Conservation (phyloP, 345 rosid species). For the Psidium friedrichsthalianum region DNA sequence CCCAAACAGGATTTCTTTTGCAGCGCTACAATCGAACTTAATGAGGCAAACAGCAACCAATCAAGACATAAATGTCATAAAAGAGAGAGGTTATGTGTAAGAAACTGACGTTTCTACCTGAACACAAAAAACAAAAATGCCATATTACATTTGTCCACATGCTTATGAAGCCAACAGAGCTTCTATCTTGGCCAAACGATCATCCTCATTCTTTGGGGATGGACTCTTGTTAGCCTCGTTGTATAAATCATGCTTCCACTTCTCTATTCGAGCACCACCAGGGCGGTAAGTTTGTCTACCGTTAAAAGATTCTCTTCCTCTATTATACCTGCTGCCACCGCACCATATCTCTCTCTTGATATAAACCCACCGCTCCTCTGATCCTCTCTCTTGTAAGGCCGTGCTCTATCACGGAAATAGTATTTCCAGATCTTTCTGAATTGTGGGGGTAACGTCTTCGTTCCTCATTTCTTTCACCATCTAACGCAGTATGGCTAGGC, state of each 20-base stretch:
- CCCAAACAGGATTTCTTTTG: not conserved
- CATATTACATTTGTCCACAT: not conserved
- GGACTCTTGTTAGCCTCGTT: conserved; percentile 75
- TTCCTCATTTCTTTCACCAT: conserved; percentile 37
- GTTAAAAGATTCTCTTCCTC: conserved; percentile 41
- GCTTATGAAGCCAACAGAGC: conserved; percentile 55
- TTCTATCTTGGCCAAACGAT: conserved; percentile 83
- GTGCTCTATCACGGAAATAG: conserved; percentile 21
- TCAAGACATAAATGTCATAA: not conserved
- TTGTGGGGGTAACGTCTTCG: conserved; percentile 28
- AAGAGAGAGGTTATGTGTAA: not conserved
- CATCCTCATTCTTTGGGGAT: conserved; percentile 62
- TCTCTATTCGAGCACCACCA: conserved; percentile 39
- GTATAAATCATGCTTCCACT: conserved; percentile 93
- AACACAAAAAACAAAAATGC: not conserved
- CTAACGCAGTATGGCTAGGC: conserved; percentile 10
- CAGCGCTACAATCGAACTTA: not conserved
- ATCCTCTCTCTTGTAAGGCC: conserved; percentile 34
- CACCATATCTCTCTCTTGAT: conserved; percentile 36
- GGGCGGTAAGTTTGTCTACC: conserved; percentile 37
- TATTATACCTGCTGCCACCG: conserved; percentile 19
- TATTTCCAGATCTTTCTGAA: conserved; percentile 35
- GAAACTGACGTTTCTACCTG: not conserved
- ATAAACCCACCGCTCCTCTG: conserved; percentile 19
- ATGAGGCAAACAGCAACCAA: not conserved